These are phyloP conservation scores for Bassia scoparia DNA, from an alignment of 148 eudicot species.

Conservation along the genomic window DNA sequence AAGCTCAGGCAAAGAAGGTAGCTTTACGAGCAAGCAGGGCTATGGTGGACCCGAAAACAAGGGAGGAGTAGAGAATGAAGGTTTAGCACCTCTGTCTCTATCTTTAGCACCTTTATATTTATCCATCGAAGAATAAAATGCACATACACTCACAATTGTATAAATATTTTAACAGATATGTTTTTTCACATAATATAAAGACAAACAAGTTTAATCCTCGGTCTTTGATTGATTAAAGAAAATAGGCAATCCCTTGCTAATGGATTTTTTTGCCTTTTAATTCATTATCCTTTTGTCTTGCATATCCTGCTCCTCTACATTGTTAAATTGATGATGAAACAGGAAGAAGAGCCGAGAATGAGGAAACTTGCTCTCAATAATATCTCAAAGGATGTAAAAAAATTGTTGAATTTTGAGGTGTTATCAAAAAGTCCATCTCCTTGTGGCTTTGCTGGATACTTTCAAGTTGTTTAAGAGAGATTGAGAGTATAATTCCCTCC, in stretches of 20 bases:
- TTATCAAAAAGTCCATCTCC: too few relatives aligned
- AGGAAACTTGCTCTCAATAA: slow-evolving; percentile 81
- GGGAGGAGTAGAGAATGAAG: slow-evolving; percentile 87
- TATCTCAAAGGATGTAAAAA: slow-evolving; percentile 95
- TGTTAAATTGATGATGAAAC: slow-evolving; percentile 27
- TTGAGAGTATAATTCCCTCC: too few relatives aligned
- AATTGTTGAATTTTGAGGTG: slow-evolving; percentile 53
- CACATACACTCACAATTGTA: neutral
- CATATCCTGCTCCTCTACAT: too few relatives aligned
- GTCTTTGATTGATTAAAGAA: too few relatives aligned
- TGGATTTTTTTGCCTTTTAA: too few relatives aligned
- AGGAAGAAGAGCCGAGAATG: slow-evolving; percentile 96
- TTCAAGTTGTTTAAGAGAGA: too few relatives aligned
- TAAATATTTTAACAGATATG: neutral
- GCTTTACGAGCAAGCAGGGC: slow-evolving; percentile 99
- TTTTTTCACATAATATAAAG: neutral
- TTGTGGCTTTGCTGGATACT: too few relatives aligned
- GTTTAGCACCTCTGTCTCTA: slow-evolving; percentile 31
- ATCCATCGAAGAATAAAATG: neutral
- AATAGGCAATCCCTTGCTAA: too few relatives aligned
- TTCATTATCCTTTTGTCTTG: too few relatives aligned
- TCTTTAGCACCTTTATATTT: too few relatives aligned
- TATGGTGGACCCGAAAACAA: slow-evolving; percentile 87
- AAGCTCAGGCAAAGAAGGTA: slow-evolving; percentile 90
- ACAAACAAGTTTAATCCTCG: too few relatives aligned